phyloP scores from a whole-genome alignment of 1,139 yeast genomes.

The Eremothecium cymbalariae region DNA sequence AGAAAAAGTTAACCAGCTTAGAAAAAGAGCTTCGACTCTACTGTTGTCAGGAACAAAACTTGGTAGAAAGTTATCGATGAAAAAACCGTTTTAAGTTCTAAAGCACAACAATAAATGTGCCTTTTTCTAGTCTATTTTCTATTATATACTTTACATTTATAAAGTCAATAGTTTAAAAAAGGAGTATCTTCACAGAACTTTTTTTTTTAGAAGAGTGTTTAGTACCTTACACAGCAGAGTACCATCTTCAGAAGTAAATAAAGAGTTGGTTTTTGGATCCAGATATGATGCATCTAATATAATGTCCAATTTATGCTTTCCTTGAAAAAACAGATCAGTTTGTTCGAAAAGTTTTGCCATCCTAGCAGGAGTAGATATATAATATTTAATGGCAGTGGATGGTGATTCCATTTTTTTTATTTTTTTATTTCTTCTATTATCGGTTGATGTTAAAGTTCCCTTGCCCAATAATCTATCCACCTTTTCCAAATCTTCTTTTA shows the following conservation, averaged over 20 bases:
- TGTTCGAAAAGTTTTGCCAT: conserved; percentile 43
- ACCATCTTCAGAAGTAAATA: conserved; percentile 26
- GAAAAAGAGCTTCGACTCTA: conserved; percentile 26
- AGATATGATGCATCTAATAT: conserved; percentile 54
- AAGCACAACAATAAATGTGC: too few species aligned
- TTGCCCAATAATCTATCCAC: conserved; percentile 20
- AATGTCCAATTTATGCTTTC: conserved; percentile 47
- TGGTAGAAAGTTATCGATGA: conserved; percentile 28
- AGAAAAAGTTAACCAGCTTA: conserved; percentile 31
- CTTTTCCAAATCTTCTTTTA: conserved; percentile 47
- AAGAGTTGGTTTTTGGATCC: conserved; percentile 41
- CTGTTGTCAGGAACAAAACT: conserved; percentile 21
- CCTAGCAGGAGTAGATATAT: conserved; percentile 58
- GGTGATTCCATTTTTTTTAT: conserved; percentile 5
- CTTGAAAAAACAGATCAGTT: conserved; percentile 36
- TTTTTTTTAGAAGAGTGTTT: conserved; percentile 24
- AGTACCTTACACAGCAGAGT: conserved; percentile 22
- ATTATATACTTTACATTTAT: background rate
- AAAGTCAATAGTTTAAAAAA: conserved; percentile 17
- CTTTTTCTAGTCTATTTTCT: too few species aligned
- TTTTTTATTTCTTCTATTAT: conserved; percentile 7
- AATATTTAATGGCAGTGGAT: conserved; percentile 19
- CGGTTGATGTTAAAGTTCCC: conserved; percentile 4
- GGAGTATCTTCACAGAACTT: conserved; percentile 30
- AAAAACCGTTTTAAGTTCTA: conserved; percentile 15